Conservation (phyloP, 2,329 filamentous ascomycete genomes). For the Aspergillus texensis region DNA sequence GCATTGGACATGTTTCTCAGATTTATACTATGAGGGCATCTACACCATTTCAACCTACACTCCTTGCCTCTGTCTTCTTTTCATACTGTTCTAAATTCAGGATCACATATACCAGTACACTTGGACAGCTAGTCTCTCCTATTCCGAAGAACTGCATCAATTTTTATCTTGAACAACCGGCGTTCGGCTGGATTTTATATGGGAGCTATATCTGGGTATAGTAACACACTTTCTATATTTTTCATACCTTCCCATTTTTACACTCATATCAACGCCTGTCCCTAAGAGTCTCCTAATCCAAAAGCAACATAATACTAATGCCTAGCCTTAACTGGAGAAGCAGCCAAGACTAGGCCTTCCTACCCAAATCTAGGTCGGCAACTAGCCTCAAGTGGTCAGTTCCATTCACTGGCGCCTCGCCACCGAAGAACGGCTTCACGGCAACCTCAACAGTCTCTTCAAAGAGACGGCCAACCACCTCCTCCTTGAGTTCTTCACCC, state of each 20-base stretch:
- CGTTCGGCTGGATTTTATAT: not conserved
- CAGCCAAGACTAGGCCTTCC: slow-evolving; percentile 23
- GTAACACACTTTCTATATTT: not conserved
- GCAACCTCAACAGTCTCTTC: slow-evolving; percentile 69
- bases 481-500: slow-evolving; percentile 68
- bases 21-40: too few species aligned
- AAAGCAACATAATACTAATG: not conserved
- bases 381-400: slow-evolving; percentile 42
- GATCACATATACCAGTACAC: too few species aligned
- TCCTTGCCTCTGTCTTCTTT: not conserved
- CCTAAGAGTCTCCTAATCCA: not conserved
- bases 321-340: not conserved
- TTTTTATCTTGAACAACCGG: not conserved
- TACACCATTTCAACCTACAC: not conserved
- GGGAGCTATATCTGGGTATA: not conserved
- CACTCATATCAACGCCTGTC: not conserved
- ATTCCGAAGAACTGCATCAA: not conserved
- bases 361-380: slow-evolving; percentile 45
- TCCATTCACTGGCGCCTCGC: slow-evolving; percentile 19
- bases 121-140: not conserved
- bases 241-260: not conserved
- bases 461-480: slow-evolving; percentile 76
- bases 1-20: too few species aligned
- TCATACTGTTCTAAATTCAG: not conserved
- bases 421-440: slow-evolving; percentile 69